Evolutionary conservation across 1,284 basidiomycete species (phyloP).

Genomic region (Cryptococcus sp.): DNA sequence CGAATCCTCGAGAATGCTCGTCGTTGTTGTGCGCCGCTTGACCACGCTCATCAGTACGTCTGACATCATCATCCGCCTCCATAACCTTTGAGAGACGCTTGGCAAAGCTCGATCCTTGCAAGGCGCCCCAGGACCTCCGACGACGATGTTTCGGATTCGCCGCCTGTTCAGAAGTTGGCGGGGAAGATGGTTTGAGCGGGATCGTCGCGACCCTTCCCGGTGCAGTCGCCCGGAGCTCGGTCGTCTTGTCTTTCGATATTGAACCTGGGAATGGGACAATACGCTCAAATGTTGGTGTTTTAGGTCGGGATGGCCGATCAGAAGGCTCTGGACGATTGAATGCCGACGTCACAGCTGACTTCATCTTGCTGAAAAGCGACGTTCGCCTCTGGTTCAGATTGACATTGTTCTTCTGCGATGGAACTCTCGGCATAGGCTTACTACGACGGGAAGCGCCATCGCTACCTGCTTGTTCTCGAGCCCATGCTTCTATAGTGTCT

Average conservation of each 20-base stretch:
- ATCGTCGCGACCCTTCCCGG: too few species aligned
- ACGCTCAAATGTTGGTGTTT: too few species aligned
- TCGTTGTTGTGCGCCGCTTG: neutral
- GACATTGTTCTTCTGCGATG: neutral
- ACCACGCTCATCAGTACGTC: too few species aligned
- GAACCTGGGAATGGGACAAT: too few species aligned
- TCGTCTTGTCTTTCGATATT: too few species aligned
- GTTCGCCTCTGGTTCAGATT: neutral
- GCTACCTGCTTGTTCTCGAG: neutral
- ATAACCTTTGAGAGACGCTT: conserved; percentile 4
- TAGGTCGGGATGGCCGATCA: too few species aligned
- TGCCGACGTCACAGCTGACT: neutral
- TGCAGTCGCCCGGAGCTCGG: too few species aligned
- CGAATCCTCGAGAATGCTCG: neutral
- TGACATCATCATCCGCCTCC: conserved; percentile 5
- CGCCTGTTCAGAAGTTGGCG: neutral
- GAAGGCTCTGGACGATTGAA: too few species aligned
- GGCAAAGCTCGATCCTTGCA: neutral
- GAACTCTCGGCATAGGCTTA: neutral
- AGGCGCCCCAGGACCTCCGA: conserved; percentile 7
- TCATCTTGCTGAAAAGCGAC: conserved; percentile 4
- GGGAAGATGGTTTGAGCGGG: neutral
- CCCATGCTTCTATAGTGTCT: neutral
- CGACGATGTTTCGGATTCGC: neutral
- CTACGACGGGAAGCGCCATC: neutral